Base-by-base conservation (phyloP, 2,329 filamentous ascomycete species). In the Aspergillus neotritici region DNA sequence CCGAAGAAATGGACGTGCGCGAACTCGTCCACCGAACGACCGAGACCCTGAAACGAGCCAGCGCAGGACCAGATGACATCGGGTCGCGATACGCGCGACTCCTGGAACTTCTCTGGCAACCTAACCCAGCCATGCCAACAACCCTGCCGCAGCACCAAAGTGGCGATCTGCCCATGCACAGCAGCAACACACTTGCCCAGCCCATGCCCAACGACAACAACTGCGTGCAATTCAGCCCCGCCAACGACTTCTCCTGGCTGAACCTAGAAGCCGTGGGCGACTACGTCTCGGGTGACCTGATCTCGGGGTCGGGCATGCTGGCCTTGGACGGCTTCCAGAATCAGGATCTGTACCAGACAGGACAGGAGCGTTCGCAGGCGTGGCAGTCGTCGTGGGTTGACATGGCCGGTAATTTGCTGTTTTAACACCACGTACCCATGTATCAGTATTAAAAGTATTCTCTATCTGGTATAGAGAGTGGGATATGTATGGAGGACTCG, bases 41-140 rank as follows among this genome's bases (percentile, higher is more conserved):
- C 30, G 72, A 77, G 21, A 72, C 76, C n/a, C 66, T 84, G 10
- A 77, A 78, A 50, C 74, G 73, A 53, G 77, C 79, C 1, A 80
- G 77, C 5, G 69, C 72, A 4, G 78, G 77, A 8, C 66, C 73
- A 1, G 78, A 82, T 38, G 76, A 81, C 48, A 74, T 82, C 14
- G 80, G 79, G 1, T 74, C 76, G 13, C 73, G 80, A 11, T 84
- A 83, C 51, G 77, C 80, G 4, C 71, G 77, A 13, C 74, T 82
- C 1, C 66, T 84, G 0, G 75, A 79, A 34, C 67, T 82, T 12
- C 62, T 84, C 2, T 83, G 80, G 80, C 69, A 76, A 25, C 74
- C 64, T 8, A 67, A 65, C 44, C 35, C 55, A 5, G 57, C 62
- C 6, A 8, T 25, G 47, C 47, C 64, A 41, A 44, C 47, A 15